phyloP scores from a whole-genome alignment of 768 basidiomycete species.

The Suillus luteus region DNA sequence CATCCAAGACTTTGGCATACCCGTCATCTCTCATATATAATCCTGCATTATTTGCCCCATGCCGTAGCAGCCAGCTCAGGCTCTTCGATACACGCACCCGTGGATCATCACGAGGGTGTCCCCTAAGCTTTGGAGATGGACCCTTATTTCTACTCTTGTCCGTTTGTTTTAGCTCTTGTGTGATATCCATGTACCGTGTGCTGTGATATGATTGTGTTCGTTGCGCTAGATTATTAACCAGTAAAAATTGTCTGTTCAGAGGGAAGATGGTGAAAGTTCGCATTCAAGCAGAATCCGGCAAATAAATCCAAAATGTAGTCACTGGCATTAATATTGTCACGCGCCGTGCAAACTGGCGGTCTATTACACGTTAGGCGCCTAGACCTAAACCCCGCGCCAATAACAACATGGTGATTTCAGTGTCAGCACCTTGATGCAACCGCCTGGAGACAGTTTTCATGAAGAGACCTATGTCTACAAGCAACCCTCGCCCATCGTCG shows the following conservation, averaged over 20 bases:
- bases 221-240: not conserved
- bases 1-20: conserved; percentile 76
- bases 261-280: conserved; percentile 9
- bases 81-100: conserved; percentile 82
- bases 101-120: conserved; percentile 61
- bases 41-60: conserved; percentile 79
- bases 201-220: conserved; percentile 2
- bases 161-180: conserved; percentile 14
- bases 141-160: conserved; percentile 16
- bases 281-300: conserved; percentile 13
- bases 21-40: conserved; percentile 82
- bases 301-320: not conserved
- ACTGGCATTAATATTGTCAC: conserved; percentile 5
- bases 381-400: no score
- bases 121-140: conserved; percentile 51
- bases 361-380: not conserved
- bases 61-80: conserved; percentile 88
- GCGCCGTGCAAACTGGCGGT: conserved; percentile 6
- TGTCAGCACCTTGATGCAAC: not conserved
- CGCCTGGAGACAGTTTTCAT: conserved; percentile 3
- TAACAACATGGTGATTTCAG: not conserved
- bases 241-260: not conserved
- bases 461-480: conserved; percentile 15
- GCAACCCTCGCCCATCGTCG: conserved; percentile 38
- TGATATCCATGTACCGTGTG: conserved; percentile 6